Base-by-base conservation (phyloP, 768 basidiomycete species). In the Leucogyrophana mollusca region DNA sequence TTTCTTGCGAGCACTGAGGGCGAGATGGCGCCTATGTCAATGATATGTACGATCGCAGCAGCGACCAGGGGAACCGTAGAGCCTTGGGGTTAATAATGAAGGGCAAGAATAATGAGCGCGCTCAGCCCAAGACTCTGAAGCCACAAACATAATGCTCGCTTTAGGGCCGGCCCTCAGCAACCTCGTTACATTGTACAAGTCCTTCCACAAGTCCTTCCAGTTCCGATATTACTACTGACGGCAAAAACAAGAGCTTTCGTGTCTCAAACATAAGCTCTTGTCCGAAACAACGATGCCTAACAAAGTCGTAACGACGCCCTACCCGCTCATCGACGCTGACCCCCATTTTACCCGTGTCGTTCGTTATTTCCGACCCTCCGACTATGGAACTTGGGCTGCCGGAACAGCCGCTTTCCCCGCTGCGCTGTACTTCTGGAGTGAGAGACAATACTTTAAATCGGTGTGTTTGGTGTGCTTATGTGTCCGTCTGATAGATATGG, bases 241-340 rank as follows among this genome's bases (percentile, higher is more conserved):
- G 21, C 17, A 27, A 30, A 37, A 37, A 37, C 35, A 37, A 37
- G 35, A 20, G 3, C 17, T 24, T 46, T 50, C 25, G 40, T 34
- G 16, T 43, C 9, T 4, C 20, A 32, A 36, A 40, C 40, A 42
- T 40, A 33, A 18, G 18, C 45, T 18, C 3, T 22, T 24, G 39
- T 30, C 25, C 24, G 14, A 22, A 0, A n/a, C 40, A 34, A 57
- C 39, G 44, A 69, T 71, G 69, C 66, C 66, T 32, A 62, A 74
- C 66, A 78, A 78, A 62, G 68, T 73, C 56, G 70, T 76, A 48
- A 66, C 70, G 59, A 82, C 87, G 33, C 83, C 84, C 20, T 95
- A 82, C 71, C 94, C 94, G 39, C 84, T 95, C 68, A 89, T 98
- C 70, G 95, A 97, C 69, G 74, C 83, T 0, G 95, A 98, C 74